Percentiles rank a stretch among this genome's conserved stretches.
Conservation (phyloP, 768 basidiomycete species). For the Lactarius indigo region DNA sequence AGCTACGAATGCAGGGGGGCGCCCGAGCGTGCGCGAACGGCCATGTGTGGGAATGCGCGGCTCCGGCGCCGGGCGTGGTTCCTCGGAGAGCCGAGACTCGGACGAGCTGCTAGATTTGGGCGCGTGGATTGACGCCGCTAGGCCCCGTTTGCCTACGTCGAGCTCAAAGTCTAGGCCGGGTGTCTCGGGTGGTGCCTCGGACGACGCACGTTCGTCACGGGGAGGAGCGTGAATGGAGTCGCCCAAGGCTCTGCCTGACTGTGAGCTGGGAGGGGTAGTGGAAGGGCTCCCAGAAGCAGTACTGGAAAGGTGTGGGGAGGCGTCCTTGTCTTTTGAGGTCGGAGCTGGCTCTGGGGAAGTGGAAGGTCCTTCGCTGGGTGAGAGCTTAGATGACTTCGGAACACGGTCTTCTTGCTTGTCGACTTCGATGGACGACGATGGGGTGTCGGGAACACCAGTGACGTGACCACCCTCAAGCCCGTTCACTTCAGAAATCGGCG, state of each 20-base stretch:
- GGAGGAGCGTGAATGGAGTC: conserved; percentile 6
- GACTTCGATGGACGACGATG: neutral
- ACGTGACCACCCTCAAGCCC: neutral
- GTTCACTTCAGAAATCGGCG: neutral
- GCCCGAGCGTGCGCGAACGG: conserved; percentile 57
- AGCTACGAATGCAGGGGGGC: conserved; percentile 27
- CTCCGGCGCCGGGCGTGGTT: conserved; percentile 29
- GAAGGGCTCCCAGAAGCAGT: neutral
- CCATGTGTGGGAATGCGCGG: conserved; percentile 42
- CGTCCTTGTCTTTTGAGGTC: neutral
- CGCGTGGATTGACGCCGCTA: conserved; percentile 57
- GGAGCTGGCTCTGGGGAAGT: neutral
- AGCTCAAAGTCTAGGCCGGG: neutral
- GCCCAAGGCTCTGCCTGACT: conserved; percentile 2
- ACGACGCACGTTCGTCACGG: neutral
- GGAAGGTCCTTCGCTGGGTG: neutral
- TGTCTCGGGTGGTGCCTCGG: neutral
- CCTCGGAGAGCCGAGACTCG: neutral
- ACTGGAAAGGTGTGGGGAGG: neutral
- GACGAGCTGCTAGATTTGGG: conserved; percentile 33
- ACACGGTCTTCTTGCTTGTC: neutral
- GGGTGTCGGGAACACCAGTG: neutral
- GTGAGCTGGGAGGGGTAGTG: neutral
- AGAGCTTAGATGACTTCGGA: neutral
- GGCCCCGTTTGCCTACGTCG: conserved; percentile 31